These are phyloP conservation scores for Zea mays DNA, from an alignment of 176 grass and related monocot species.

Conservation along the genomic window Zm-B73-REFERENCE-NAM-5.0 NC_050097.1:218138501-218139000, in stretches of 20 bases:
- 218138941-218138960: background rate
- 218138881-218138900: background rate
- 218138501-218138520: background rate
- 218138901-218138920: background rate
- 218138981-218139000: slow-evolving; percentile 47
- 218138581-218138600: background rate
- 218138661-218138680: background rate
- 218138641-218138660: background rate
- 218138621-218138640: background rate
- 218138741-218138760: slow-evolving; percentile 54
- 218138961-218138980: slow-evolving; percentile 4
- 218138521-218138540: slow-evolving; percentile 26
- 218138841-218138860: slow-evolving; percentile 31
- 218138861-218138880: slow-evolving; percentile 24
- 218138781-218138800: slow-evolving; percentile 7
- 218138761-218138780: slow-evolving; percentile 66
- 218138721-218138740: slow-evolving; percentile 36
- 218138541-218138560: slow-evolving; percentile 17
- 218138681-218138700: background rate
- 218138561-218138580: slow-evolving; percentile 17
- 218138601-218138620: background rate
- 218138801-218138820: background rate
- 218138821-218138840: background rate
- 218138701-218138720: slow-evolving; percentile 14
- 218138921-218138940: background rate